These are phyloP conservation scores for Fusarium sororula DNA, from an alignment of 2,329 filamentous ascomycete genomes.

Conservation along the genomic window DNA sequence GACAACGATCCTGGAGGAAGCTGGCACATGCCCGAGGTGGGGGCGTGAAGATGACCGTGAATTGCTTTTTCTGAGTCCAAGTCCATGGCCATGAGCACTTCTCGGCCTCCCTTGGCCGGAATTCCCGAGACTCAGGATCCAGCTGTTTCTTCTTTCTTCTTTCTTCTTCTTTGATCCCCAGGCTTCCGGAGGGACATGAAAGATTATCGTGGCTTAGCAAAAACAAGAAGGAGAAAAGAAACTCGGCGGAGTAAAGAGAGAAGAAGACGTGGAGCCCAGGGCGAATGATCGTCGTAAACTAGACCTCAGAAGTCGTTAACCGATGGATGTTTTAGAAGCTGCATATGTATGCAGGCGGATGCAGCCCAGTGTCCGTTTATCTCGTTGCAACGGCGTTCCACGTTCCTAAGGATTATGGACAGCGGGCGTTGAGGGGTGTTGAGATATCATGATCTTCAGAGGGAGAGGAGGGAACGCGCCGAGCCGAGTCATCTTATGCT, in stretches of 20 bases:
- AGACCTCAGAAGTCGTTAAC: conserved; percentile 8
- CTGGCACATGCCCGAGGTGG: conserved; percentile 10
- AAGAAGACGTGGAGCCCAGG: conserved; percentile 7
- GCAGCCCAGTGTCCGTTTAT: conserved; percentile 5
- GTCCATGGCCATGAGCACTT: background rate
- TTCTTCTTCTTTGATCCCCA: background rate
- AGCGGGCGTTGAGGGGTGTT: conserved; percentile 2
- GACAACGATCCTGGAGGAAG: conserved; percentile 9
- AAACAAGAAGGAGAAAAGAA: conserved; percentile 5
- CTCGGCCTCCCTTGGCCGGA: conserved; percentile 9
- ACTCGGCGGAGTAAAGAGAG: conserved; percentile 7
- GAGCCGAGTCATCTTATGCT: conserved; percentile 21
- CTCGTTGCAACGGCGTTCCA: conserved; percentile 17
- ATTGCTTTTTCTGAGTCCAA: conserved; percentile 28
- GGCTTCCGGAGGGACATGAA: background rate
- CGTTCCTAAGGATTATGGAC: background rate
- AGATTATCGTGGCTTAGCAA: conserved; percentile 6
- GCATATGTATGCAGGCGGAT: conserved; percentile 2
- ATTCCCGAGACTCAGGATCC: background rate
- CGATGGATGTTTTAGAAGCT: conserved; percentile 1
- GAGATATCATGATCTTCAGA: conserved; percentile 14
- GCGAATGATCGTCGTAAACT: conserved; percentile 9
- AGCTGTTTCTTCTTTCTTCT: background rate
- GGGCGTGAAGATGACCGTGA: conserved; percentile 18
- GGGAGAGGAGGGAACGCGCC: conserved; percentile 22